Percentiles rank a stretch among this genome's conserved stretches.
These are phyloP conservation scores for Pleurotus giganteus DNA, from an alignment of 768 basidiomycete genomes.

Conservation along the genomic window DNA sequence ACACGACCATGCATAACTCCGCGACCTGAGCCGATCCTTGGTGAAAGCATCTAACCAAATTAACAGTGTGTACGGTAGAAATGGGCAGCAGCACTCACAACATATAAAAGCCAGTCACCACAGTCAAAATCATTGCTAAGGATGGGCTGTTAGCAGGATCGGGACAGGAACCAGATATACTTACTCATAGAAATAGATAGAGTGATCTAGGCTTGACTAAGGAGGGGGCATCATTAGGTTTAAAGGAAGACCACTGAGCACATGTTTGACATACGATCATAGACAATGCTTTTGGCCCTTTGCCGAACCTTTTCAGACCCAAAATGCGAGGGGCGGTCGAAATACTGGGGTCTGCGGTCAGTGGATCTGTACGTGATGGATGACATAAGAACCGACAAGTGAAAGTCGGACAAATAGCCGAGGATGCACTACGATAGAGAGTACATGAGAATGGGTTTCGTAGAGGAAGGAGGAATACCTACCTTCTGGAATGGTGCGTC, in stretches of 20 bases:
- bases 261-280: slow-evolving; percentile 55
- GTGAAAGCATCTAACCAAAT: slow-evolving; percentile 55
- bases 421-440: slow-evolving; percentile 63
- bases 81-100: slow-evolving; percentile 42
- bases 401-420: slow-evolving; percentile 74
- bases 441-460: slow-evolving; percentile 6
- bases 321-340: slow-evolving; percentile 50
- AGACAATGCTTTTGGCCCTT: slow-evolving; percentile 46
- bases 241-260: background rate
- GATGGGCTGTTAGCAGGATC: slow-evolving; percentile 6
- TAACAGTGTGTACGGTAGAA: background rate
- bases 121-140: slow-evolving; percentile 71
- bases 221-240: background rate
- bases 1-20: slow-evolving; percentile 72
- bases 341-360: slow-evolving; percentile 61
- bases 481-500: slow-evolving; percentile 79
- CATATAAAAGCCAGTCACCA: slow-evolving; percentile 79
- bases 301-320: slow-evolving; percentile 46
- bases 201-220: slow-evolving; percentile 75
- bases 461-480: slow-evolving; percentile 8
- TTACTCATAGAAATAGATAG: slow-evolving; percentile 78
- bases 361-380: too few relatives aligned
- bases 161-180: slow-evolving; percentile 15
- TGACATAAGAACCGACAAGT: slow-evolving; percentile 80
- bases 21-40: slow-evolving; percentile 62